Evolutionary conservation across 2,329 filamentous ascomycete genomes (phyloP), one percentile per base, ranked within the genome.

Genomic region (Aspergillus sp.): DNA sequence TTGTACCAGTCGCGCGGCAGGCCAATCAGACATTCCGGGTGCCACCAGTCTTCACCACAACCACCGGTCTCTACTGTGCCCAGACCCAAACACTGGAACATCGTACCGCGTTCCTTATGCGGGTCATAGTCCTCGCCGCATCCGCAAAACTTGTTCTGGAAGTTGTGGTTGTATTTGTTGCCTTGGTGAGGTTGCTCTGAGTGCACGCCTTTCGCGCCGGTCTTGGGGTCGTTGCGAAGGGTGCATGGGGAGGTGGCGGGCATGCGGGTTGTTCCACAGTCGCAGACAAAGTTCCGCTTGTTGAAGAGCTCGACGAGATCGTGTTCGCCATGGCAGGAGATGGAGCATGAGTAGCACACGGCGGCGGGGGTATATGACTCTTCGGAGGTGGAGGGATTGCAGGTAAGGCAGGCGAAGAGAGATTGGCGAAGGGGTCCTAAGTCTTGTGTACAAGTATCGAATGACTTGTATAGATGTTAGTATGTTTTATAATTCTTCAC

Each of bases 1-100:
- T 73, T 68, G 48, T 75, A 76, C 87, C 90, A 93, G 61, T 87
- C 84, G 10, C 91, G 85, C 0, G 89, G 87, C 67, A 96, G 79
- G 5, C 93, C 93, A 52, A 96, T 86, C 7, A 98, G 80, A 72
- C 94, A 98, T 63, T 95, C 92, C 0, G 94, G 92, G 78, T 98
- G 94, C 84, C 92, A 98, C 94, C 94, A 98, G 72, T 98, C 94
- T 78, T 98, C 94, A 11, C 94, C 94, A 76, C 94, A 98, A 4
- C 93, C 94, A 15, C 93, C 93, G 1, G 89, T 88, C 66, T 94
- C 90, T 11, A 85, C 83, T 0, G 87, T 89, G 0, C 92, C 92
- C 0, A 98, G 80, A 0, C 94, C 94, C 2, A 98, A 76, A 72
- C 95, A 99, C 75, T 99, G 95, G 68, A 96, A 99, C 95, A 99